phyloP scores from a whole-genome alignment of 805 yeast genomes.

The Wickerhamomyces kurtzmanii region DNA sequence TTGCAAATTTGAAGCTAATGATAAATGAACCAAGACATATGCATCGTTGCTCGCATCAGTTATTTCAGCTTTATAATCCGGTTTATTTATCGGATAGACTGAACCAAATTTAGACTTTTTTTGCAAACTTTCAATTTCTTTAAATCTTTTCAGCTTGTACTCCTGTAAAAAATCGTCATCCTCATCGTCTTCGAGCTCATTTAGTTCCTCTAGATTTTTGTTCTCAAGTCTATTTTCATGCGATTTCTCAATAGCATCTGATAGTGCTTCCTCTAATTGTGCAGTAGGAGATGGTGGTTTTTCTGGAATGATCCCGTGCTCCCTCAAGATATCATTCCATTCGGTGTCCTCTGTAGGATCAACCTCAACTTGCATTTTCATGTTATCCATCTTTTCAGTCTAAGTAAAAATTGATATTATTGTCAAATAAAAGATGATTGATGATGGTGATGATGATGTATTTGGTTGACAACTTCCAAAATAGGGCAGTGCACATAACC shows the following conservation, averaged over 20 bases:
- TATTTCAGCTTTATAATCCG: conserved; percentile 79
- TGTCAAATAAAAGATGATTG: conserved; percentile 16
- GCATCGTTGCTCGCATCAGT: conserved; percentile 65
- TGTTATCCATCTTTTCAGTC: conserved; percentile 23
- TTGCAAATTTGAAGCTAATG: conserved; percentile 60
- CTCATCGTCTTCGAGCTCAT: conserved; percentile 84
- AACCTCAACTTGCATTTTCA: conserved; percentile 73
- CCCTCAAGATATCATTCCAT: conserved; percentile 93
- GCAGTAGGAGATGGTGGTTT: conserved; percentile 84
- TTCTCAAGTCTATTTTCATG: conserved; percentile 78
- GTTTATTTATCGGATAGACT: conserved; percentile 72
- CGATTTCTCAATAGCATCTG: conserved; percentile 69
- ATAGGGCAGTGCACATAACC: conserved; percentile 10
- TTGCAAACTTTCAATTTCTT: conserved; percentile 57
- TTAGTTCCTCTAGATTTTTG: conserved; percentile 72
- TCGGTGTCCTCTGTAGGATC: conserved; percentile 96
- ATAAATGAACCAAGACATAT: conserved; percentile 70
- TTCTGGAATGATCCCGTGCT: conserved; percentile 87
- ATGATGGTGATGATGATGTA: conserved; percentile 9
- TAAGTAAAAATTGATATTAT: conserved; percentile 8
- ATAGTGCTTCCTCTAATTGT: conserved; percentile 79
- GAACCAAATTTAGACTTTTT: conserved; percentile 57
- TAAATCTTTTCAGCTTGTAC: conserved; percentile 69
- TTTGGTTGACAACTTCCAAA: conserved; percentile 6
- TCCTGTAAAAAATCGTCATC: conserved; percentile 80